phyloP scores from a whole-genome alignment of 2,329 filamentous ascomycete species.

The Leptographium procerum region DNA sequence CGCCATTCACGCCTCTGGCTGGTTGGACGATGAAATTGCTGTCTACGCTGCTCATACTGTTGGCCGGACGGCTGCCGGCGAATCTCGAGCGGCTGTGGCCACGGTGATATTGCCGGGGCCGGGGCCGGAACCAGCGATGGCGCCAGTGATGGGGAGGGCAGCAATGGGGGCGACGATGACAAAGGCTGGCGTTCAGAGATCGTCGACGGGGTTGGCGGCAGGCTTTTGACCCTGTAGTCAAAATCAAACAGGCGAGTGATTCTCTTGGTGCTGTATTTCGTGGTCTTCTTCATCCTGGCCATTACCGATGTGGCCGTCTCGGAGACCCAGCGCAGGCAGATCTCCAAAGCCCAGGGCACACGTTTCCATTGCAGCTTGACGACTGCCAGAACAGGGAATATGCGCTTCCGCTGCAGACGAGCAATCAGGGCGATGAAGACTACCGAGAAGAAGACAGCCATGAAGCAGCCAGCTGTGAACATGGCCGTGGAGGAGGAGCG shows the following conservation, averaged over 20 bases:
- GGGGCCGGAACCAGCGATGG: background rate
- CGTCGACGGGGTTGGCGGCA: background rate
- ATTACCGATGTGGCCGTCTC: background rate
- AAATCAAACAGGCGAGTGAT: background rate
- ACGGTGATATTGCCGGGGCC: background rate
- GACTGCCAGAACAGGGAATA: background rate
- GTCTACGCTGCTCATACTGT: background rate
- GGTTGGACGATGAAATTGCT: background rate
- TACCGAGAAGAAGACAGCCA: background rate
- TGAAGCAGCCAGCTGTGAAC: constrained; percentile 1
- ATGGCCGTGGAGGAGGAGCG: background rate
- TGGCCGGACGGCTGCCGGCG: background rate
- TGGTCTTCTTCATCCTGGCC: background rate
- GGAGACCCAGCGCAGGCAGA: background rate
- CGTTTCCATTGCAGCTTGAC: background rate
- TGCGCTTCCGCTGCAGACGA: background rate
- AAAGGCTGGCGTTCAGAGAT: background rate
- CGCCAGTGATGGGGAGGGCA: background rate
- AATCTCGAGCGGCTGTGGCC: background rate
- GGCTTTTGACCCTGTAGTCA: constrained; percentile 1
- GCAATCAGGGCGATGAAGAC: background rate
- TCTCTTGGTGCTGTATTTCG: background rate
- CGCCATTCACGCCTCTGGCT: background rate
- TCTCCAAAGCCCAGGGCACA: background rate
- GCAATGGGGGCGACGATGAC: background rate